Base-by-base conservation (phyloP, 495 filamentous ascomycete genomes). In the Platismatia glauca region DNA sequence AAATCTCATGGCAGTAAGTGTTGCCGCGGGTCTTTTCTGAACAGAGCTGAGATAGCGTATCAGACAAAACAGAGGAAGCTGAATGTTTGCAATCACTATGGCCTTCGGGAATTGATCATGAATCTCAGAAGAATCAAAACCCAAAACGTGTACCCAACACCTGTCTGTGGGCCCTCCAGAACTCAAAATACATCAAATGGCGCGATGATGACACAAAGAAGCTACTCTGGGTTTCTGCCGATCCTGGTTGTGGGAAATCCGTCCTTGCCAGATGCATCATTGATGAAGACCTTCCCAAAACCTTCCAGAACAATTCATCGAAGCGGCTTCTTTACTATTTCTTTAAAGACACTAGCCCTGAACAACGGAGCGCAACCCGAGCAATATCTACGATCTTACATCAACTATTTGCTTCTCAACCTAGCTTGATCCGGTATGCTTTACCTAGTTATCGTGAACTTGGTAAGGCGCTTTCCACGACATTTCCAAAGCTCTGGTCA, bases 231-330 rank as follows among this genome's bases (percentile, higher is more conserved):
- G 63, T 79, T 20, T 74, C 76, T 31, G 76, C 73, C 15, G 71
- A 78, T 66, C 75, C 77, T 46, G 75, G 77, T 24, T 79, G 73
- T 60, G 74, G 76, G 1, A 81, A 81, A 56, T 76, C 76, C 52
- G 76, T 79, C 11, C 65, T 79, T 15, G 60, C 50, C 71, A 69
- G 20, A 63, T 78, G 4, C 65, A 76, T n/a, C 69, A 76, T 57
- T 41, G 67, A 39, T 44, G 62, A 61, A 60, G 43, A 64, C 64
- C 35, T 59, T 34, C 39, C 24, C 29, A 44, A 18, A 22, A 35
- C 24, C 50, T 57, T 46, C 35, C n/a, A 22, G 27, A 60, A 55
- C 22, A 13, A 38, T 57, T 27, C 38, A 9, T 61, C 22, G 50
- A 55, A 55, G 7, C 34, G 35, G 0, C 41, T 76, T 20, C 74